Percentiles rank a stretch among this genome's conserved stretches.
These are phyloP conservation scores for Scheffersomyces illinoinensis DNA, from an alignment of 1,139 yeast genomes.

Conservation along the genomic window DNA sequence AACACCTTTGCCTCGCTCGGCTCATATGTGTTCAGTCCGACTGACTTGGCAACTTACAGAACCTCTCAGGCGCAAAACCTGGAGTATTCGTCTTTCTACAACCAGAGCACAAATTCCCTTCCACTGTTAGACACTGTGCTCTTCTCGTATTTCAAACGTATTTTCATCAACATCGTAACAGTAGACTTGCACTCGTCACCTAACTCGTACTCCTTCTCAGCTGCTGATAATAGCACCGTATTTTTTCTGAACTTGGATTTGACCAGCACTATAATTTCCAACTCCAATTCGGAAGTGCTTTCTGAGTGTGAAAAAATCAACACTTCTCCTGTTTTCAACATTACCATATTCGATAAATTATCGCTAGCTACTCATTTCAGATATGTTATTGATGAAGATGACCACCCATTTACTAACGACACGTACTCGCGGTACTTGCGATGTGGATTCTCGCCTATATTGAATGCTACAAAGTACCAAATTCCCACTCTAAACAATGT, in stretches of 20 bases:
- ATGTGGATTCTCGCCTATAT: slow-evolving; percentile 64
- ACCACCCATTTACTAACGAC: slow-evolving; percentile 28
- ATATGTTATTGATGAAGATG: slow-evolving; percentile 33
- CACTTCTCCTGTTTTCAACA: slow-evolving; percentile 4
- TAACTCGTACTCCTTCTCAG: slow-evolving; percentile 19
- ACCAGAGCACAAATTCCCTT: slow-evolving; percentile 3
- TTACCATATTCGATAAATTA: slow-evolving; percentile 6
- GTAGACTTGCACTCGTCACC: slow-evolving; percentile 22
- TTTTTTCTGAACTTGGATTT: slow-evolving; percentile 15
- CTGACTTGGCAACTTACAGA: slow-evolving; percentile 14
- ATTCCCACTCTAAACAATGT: slow-evolving; percentile 15
- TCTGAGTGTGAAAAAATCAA: slow-evolving; percentile 5
- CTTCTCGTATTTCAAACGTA: slow-evolving; percentile 40
- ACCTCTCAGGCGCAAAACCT: neutral
- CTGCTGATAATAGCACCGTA: slow-evolving; percentile 19
- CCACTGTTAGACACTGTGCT: slow-evolving; percentile 20
- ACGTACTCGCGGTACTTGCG: slow-evolving; percentile 36
- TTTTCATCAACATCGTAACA: slow-evolving; percentile 35
- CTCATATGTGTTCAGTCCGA: slow-evolving; percentile 28
- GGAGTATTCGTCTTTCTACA: slow-evolving; percentile 3
- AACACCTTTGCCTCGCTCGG: slow-evolving; percentile 23
- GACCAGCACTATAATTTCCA: slow-evolving; percentile 6
- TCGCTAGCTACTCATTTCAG: slow-evolving; percentile 35
- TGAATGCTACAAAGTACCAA: slow-evolving; percentile 37
- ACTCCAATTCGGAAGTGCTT: slow-evolving; percentile 14